Evolutionary conservation across 257 asterid genomes (phyloP), one percentile per base, ranked within the genome.

Genomic region (Rubia yunnanensis): DNA sequence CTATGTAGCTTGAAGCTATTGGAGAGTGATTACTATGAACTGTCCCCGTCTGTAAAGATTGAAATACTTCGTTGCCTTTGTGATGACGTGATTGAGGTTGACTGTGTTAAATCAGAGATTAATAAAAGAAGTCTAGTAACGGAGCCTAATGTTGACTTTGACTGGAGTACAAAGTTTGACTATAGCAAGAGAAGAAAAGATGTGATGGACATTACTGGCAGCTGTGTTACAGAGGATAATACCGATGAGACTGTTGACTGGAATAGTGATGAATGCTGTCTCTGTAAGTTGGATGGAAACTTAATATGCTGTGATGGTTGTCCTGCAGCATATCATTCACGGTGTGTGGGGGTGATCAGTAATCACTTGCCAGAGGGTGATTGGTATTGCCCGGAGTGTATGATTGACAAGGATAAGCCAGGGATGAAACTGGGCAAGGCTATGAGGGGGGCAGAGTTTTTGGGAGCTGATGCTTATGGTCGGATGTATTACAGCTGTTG

Each of bases 251-350:
- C 76, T 49, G 77, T 81, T 28, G 99, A 94, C 67, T 65, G 85
- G 85, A 94, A 94, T 72, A 83, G 83, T 72, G 99, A 94, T 76
- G 99, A 94, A 77, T 94, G 99, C 77, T 74, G 83, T 82, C 95
- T 94, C 26, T 94, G 99, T 81, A 91, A 85, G 82, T 88, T 86
- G 96, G 99, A 94, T 24, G 99, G 99, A 44, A 85, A 61, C 78
- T 83, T 94, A 69, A 86, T 94, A 80, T 94, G 99, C 82, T 94
- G 99, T 71, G 99, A 94, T 68, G 97, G 99, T 63, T 94, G 99
- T 78, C 99, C 99, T 67, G 94, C 96, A 49, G 97, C 99, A 65
- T 94, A 81, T 70, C 99, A 94, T 82, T 74, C 97, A 30, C 84
- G 92, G 75, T 94, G 99, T 58, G 97, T 90, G 15, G 99, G 97